phyloP scores from a whole-genome alignment of 2,329 filamentous ascomycete genomes.

The Epicoccum nigrum region DNA sequence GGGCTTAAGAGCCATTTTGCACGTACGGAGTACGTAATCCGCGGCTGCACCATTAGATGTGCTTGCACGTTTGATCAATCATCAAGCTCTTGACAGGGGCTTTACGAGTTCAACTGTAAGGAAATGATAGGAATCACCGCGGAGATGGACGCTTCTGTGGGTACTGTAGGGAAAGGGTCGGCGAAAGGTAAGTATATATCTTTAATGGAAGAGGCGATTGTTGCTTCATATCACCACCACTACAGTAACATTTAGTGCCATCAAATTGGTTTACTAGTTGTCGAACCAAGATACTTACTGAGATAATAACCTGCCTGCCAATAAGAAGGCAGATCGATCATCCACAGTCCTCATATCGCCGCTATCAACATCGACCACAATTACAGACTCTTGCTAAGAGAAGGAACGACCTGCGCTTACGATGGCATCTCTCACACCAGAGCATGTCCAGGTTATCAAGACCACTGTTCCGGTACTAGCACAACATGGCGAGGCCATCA shows the following conservation, averaged over 20 bases:
- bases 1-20: constrained; percentile 8
- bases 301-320: background rate
- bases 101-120: background rate
- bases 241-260: background rate
- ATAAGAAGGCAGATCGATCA: background rate
- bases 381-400: background rate
- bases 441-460: constrained; percentile 70
- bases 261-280: background rate
- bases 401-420: background rate
- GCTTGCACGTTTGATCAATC: constrained; percentile 9
- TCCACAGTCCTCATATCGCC: background rate
- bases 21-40: constrained; percentile 14
- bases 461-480: constrained; percentile 72
- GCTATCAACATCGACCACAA: background rate
- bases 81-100: constrained; percentile 5
- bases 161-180: constrained; percentile 8
- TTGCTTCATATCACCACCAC: background rate
- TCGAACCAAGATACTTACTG: background rate
- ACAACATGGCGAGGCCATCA: constrained; percentile 71
- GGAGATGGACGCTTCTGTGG: constrained; percentile 14
- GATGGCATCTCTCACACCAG: constrained; percentile 59
- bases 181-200: constrained; percentile 11
- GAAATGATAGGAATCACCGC: constrained; percentile 7
- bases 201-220: background rate
- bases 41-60: constrained; percentile 6